A percentile compares a stretch with the other conserved stretches of the same genome.
Conservation (phyloP, 345 rosid species). For the Noccaea bulbosa region DNA sequence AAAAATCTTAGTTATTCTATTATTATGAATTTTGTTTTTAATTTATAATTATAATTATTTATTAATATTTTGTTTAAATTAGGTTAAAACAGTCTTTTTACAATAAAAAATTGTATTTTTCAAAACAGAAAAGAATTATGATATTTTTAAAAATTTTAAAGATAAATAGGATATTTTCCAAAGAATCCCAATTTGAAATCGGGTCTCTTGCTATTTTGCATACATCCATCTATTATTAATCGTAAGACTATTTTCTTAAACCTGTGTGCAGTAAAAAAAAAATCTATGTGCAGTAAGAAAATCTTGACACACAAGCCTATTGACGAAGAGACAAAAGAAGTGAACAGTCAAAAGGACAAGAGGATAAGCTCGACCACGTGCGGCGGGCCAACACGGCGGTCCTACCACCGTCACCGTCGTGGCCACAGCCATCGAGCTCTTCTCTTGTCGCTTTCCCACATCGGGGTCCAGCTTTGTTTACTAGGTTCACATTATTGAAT, state of each 20-base stretch:
- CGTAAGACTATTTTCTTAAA: background rate
- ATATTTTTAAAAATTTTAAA: too few relatives aligned
- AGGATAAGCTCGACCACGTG: constrained; percentile 41
- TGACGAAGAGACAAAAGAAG: constrained; percentile 31
- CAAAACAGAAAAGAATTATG: too few relatives aligned
- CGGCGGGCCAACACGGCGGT: constrained; percentile 39
- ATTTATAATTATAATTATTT: too few relatives aligned
- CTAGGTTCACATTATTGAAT: constrained; percentile 2
- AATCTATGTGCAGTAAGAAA: constrained; percentile 18
- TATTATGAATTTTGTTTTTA: too few relatives aligned
- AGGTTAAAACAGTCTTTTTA: too few relatives aligned
- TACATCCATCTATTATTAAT: background rate
- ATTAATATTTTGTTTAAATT: too few relatives aligned
- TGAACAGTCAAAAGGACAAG: constrained; percentile 40
- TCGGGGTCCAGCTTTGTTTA: constrained; percentile 20
- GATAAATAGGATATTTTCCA: too few relatives aligned
- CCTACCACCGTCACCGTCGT: constrained; percentile 44
- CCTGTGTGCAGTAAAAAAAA: background rate
- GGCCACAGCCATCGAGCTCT: constrained; percentile 19
- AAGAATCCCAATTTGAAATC: background rate
- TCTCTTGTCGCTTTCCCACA: constrained; percentile 30
- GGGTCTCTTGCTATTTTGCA: background rate
- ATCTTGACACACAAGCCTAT: constrained; percentile 12
- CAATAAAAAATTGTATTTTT: too few relatives aligned
- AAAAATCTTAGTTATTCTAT: too few relatives aligned